phyloP scores from a whole-genome alignment of 495 filamentous ascomycete species.

The Aspergillus sparsus region DNA sequence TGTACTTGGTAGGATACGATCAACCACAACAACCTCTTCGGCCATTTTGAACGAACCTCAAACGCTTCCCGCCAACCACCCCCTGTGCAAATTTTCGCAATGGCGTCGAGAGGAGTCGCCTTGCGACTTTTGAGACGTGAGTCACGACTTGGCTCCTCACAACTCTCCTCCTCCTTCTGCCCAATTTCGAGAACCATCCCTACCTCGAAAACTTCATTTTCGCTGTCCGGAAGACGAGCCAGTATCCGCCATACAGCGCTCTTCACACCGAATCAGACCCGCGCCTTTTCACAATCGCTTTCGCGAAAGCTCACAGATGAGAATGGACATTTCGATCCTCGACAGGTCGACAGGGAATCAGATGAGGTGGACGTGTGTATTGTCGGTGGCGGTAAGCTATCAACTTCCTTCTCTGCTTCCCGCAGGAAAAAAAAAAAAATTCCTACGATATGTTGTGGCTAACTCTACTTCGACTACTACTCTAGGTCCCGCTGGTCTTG shows the following conservation, averaged over 20 bases:
- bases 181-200: conserved; percentile 27
- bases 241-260: conserved; percentile 25
- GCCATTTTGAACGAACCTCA: background rate
- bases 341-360: conserved; percentile 75
- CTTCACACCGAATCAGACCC: conserved; percentile 34
- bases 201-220: conserved; percentile 26
- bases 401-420: background rate
- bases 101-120: conserved; percentile 47
- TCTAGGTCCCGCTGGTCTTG: conserved; percentile 81
- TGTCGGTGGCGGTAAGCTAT: conserved; percentile 74
- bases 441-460: conserved; percentile 14
- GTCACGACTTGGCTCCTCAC: conserved; percentile 34
- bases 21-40: no score
- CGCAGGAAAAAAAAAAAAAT: background rate
- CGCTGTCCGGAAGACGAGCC: conserved; percentile 26
- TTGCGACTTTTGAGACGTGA: conserved; percentile 49
- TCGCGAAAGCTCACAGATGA: conserved; percentile 51
- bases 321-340: conserved; percentile 70
- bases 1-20: no score
- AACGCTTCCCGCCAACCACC: background rate
- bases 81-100: conserved; percentile 19
- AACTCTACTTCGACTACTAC: conserved; percentile 16
- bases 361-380: conserved; percentile 97
- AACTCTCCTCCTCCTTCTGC: conserved; percentile 32
- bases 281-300: conserved; percentile 52